Evolutionary conservation across 495 filamentous ascomycete genomes (phyloP).

Genomic region (Podospora pseudocomata): DNA sequence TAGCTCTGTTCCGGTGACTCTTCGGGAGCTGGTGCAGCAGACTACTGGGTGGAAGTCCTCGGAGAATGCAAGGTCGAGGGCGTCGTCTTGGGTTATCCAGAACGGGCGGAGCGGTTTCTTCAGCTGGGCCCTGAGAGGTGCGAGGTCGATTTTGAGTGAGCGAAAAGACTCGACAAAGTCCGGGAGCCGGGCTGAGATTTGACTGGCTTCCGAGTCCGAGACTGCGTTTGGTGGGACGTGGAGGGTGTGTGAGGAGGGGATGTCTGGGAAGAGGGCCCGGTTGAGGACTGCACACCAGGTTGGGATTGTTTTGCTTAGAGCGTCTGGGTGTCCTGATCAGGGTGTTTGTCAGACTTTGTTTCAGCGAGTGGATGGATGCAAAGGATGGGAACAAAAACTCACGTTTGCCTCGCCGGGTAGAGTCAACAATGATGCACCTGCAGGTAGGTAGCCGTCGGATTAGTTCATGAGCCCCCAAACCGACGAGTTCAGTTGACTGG

Average conservation of each 20-base stretch:
- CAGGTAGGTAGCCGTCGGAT: slow-evolving; percentile 7
- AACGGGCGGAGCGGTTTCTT: slow-evolving; percentile 59
- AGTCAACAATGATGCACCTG: slow-evolving; percentile 90
- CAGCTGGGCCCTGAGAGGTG: slow-evolving; percentile 35
- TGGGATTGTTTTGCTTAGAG: slow-evolving; percentile 86
- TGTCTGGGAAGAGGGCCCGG: slow-evolving; percentile 65
- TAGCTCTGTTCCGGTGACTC: slow-evolving; percentile 61
- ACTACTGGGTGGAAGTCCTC: slow-evolving; percentile 62
- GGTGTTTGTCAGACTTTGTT: neutral
- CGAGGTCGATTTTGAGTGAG: slow-evolving; percentile 37
- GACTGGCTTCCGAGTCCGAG: slow-evolving; percentile 68
- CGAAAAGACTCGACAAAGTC: slow-evolving; percentile 60
- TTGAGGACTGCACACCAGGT: slow-evolving; percentile 91
- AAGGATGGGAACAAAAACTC: slow-evolving; percentile 29
- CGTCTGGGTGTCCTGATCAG: slow-evolving; percentile 53
- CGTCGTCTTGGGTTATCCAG: slow-evolving; percentile 55
- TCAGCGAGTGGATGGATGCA: neutral
- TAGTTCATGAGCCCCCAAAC: neutral
- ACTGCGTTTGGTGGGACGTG: slow-evolving; percentile 64
- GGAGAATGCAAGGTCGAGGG: slow-evolving; percentile 23
- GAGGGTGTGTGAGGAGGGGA: slow-evolving; percentile 48
- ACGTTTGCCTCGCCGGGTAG: slow-evolving; percentile 88
- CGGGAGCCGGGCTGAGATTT: slow-evolving; percentile 67
- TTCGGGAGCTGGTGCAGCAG: slow-evolving; percentile 74
- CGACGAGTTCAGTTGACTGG: neutral